These are phyloP conservation scores for Pyrus betulifolia DNA, from an alignment of 306 rosid species.

Conservation along the genomic window DNA sequence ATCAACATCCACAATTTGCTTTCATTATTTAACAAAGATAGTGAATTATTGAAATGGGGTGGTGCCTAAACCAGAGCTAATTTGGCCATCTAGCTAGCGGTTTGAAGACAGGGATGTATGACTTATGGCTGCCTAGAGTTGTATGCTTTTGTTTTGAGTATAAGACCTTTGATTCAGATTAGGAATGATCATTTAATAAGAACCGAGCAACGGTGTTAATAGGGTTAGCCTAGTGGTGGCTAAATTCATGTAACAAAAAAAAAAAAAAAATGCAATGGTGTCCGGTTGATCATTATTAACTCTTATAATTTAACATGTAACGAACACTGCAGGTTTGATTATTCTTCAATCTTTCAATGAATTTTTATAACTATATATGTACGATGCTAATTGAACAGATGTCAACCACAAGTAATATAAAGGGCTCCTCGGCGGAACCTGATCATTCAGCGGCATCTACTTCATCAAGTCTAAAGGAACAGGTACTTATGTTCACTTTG, in stretches of 20 bases:
- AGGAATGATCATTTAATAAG: neutral
- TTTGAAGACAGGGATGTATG: neutral
- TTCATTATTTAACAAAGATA: neutral
- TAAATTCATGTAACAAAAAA: no score
- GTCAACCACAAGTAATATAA: conserved; percentile 9
- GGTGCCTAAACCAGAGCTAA: neutral
- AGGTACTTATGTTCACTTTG: conserved; percentile 28
- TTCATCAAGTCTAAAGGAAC: conserved; percentile 33
- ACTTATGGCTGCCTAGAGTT: neutral
- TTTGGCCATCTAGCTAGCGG: neutral
- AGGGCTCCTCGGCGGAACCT: conserved; percentile 33
- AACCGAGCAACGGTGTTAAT: neutral
- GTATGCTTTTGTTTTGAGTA: neutral
- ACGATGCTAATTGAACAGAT: conserved; percentile 26
- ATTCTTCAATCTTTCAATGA: neutral
- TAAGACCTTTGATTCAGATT: neutral
- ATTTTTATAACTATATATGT: neutral
- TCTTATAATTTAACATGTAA: neutral
- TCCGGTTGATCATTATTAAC: no score
- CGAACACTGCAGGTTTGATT: neutral
- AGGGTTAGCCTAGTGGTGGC: neutral
- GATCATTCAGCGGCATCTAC: conserved; percentile 23
- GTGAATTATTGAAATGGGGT: neutral
- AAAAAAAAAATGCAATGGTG: neutral
- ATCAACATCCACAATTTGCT: neutral